Evolutionary conservation across 2,329 filamentous ascomycete genomes (phyloP).

Genomic region (Hypoxylon sp.): DNA sequence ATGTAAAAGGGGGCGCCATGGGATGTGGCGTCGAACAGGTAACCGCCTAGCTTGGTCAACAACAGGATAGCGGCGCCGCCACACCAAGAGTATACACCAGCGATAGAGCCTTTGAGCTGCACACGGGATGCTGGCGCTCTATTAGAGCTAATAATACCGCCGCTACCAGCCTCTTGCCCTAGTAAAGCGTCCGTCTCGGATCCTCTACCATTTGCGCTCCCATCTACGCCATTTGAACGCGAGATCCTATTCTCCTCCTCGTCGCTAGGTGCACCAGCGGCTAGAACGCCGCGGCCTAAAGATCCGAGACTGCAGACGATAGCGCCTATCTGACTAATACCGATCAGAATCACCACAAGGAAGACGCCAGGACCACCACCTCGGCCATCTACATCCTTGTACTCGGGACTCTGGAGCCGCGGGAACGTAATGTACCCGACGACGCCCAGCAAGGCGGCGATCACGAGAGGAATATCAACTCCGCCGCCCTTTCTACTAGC

Average conservation of each 20-base stretch:
- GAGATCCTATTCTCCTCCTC: slow-evolving; percentile 32
- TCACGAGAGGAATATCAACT: slow-evolving; percentile 80
- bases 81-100: slow-evolving; percentile 92
- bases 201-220: neutral
- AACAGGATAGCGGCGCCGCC: slow-evolving; percentile 92
- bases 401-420: slow-evolving; percentile 82
- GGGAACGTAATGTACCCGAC: slow-evolving; percentile 84
- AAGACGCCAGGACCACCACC: slow-evolving; percentile 80
- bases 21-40: slow-evolving; percentile 83
- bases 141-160: slow-evolving; percentile 38
- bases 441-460: slow-evolving; percentile 80
- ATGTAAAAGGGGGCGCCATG: slow-evolving; percentile 91
- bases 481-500: slow-evolving; percentile 74
- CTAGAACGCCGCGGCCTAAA: slow-evolving; percentile 83
- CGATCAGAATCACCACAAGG: slow-evolving; percentile 82
- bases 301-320: slow-evolving; percentile 97
- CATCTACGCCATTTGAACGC: slow-evolving; percentile 26
- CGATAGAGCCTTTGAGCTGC: slow-evolving; percentile 90
- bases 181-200: slow-evolving; percentile 55
- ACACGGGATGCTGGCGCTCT: slow-evolving; percentile 62
- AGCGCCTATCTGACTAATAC: slow-evolving; percentile 93
- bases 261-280: slow-evolving; percentile 58
- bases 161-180: slow-evolving; percentile 57
- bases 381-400: slow-evolving; percentile 72
- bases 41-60: slow-evolving; percentile 91